Conservation (phyloP, 768 basidiomycete genomes). For the Sarcodon sp. region DNA sequence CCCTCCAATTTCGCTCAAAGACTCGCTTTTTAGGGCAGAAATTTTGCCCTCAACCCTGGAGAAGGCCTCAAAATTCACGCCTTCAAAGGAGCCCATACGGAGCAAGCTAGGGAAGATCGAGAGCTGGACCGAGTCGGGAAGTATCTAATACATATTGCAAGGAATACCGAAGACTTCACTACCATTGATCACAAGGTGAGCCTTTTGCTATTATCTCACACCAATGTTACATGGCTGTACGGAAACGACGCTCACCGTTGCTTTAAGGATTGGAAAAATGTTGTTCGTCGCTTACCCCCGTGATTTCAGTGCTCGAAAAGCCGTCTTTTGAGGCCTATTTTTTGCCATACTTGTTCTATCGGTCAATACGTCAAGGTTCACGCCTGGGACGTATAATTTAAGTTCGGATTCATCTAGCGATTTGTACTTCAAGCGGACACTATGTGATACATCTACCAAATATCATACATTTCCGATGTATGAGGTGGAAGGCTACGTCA, state of each 20-base stretch:
- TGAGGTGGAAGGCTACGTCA: too few relatives aligned
- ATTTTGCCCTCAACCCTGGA: constrained; percentile 78
- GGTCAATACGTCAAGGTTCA: too few relatives aligned
- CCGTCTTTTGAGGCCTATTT: too few relatives aligned
- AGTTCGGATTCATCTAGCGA: too few relatives aligned
- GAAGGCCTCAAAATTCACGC: constrained; percentile 78
- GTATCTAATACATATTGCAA: constrained; percentile 57
- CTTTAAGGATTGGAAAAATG: constrained; percentile 20
- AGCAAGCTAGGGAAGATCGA: constrained; percentile 47
- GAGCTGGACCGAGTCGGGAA: constrained; percentile 53
- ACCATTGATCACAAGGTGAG: constrained; percentile 55
- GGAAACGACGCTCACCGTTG: background rate
- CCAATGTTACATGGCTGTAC: background rate
- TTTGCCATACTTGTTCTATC: too few relatives aligned
- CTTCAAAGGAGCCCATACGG: constrained; percentile 68
- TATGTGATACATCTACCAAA: too few relatives aligned
- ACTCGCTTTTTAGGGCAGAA: constrained; percentile 39
- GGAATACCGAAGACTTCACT: constrained; percentile 41
- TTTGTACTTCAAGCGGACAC: too few relatives aligned
- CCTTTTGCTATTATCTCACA: background rate
- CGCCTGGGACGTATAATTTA: too few relatives aligned
- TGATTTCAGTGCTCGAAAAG: background rate
- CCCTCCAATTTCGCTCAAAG: background rate
- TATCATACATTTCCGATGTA: too few relatives aligned
- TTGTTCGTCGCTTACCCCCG: constrained; percentile 11